Evolutionary conservation across 805 yeast species (phyloP).

Genomic region (Myxozyma mucilagina): DNA sequence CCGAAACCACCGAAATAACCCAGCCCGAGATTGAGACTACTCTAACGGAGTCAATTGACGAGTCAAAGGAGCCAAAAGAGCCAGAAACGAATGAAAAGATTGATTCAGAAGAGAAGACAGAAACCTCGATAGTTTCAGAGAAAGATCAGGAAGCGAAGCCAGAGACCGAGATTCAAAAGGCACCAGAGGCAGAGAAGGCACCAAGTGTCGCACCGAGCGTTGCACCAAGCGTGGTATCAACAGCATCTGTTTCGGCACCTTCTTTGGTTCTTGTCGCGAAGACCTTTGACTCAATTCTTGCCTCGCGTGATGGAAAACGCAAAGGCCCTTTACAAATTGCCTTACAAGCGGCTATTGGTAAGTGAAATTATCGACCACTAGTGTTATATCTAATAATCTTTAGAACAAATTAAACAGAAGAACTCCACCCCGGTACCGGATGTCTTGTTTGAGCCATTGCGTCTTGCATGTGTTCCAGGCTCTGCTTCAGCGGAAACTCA

Average conservation of each 20-base stretch:
- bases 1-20: no score
- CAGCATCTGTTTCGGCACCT: slow-evolving; percentile 30
- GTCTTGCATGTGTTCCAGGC: slow-evolving; percentile 61
- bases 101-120: no score
- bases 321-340: slow-evolving; percentile 44
- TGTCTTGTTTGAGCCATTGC: slow-evolving; percentile 74
- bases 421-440: slow-evolving; percentile 47
- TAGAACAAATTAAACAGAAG: slow-evolving; percentile 35
- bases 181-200: no score
- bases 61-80: no score
- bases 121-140: no score
- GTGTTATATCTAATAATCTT: background rate
- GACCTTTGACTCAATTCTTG: slow-evolving; percentile 58
- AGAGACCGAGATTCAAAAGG: no score
- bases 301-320: slow-evolving; percentile 61
- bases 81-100: no score
- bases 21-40: no score
- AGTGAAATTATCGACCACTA: slow-evolving; percentile 20
- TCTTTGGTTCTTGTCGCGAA: slow-evolving; percentile 52
- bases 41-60: no score
- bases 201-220: no score
- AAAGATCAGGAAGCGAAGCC: no score
- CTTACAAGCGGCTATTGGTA: slow-evolving; percentile 40
- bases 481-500: slow-evolving; percentile 56
- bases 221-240: no score